Evolutionary conservation across 164 flowering plant genomes (phyloP), one percentile per base, ranked within the genome.

Genomic region (Dillenia turbinata): DNA sequence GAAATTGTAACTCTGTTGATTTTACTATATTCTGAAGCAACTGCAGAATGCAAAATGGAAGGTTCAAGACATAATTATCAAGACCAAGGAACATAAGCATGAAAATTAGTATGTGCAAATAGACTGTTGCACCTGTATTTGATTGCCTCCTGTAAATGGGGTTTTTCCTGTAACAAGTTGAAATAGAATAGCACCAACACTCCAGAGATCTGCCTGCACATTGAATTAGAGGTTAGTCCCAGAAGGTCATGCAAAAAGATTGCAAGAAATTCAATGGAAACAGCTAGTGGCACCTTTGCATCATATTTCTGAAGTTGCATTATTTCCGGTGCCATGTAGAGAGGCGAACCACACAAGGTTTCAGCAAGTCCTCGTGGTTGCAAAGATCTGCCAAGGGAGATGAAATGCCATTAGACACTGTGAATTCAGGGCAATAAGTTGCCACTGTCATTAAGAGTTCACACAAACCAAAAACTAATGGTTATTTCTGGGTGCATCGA

Each of bases 281-380:
- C 14, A 58, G 59, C 2, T 52, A 49, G 55, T 64, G 14, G 78
- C 77, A 95, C 99, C 97, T 95, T 95, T 43, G 99, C 99, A 67
- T 95, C 99, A 75, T 95, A 95, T 73, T 95, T 95, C 76, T 89
- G 97, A 52, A 85, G 85, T 68, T 89, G 96, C 99, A 92, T 95
- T 68, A 95, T 95, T 73, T 95, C 99, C 44, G 99, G 99, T 72
- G 99, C 99, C 99, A 95, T 92, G 83, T 92, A 95, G n/a, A 95
- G 85, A 0, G 97, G 99, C 55, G 99, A 95, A 66, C 99, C 99
- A 75, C 99, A 95, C 71, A 95, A 69, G 24, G 99, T 95, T 81
- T 95, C 99, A 52, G 99, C 99, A 59, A 95, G 88, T 56, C 87
- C 88, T 69, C 85, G 81, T 66, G 95, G 97, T 70, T 94, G 96